A percentile compares a stretch with the other conserved stretches of the same genome.
Conservation (phyloP, 805 yeast genomes). For the Metschnikowia similis region DNA sequence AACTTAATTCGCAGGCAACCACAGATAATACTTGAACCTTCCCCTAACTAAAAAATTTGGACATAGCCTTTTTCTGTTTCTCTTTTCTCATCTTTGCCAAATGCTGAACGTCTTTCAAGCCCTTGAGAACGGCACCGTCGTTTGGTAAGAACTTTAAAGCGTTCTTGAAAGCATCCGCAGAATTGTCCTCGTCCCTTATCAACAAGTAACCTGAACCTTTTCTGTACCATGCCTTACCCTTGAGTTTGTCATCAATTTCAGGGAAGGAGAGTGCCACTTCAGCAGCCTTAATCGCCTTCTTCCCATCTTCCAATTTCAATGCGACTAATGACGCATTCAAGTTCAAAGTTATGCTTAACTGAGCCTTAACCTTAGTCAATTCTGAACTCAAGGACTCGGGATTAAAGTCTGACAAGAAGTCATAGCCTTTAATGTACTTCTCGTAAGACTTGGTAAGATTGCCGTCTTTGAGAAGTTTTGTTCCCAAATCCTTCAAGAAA, state of each 20-base stretch:
- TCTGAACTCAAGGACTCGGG: conserved; percentile 64
- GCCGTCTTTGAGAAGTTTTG: conserved; percentile 65
- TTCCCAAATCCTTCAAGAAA: conserved; percentile 71
- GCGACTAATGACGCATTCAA: conserved; percentile 75
- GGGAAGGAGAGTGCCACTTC: conserved; percentile 63
- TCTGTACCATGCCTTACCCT: conserved; percentile 83
- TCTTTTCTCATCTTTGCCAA: conserved; percentile 51
- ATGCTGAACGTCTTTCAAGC: conserved; percentile 55
- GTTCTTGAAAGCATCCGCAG: conserved; percentile 57
- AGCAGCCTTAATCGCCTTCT: conserved; percentile 55
- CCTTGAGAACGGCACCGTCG: conserved; percentile 68
- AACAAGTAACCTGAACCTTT: conserved; percentile 71
- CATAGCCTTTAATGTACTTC: conserved; percentile 71
- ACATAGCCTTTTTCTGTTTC: conserved; percentile 69
- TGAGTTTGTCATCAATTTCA: conserved; percentile 56
- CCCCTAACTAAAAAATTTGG: conserved; percentile 52
- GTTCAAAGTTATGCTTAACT: conserved; percentile 58
- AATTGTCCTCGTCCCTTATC: conserved; percentile 65
- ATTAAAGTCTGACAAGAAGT: conserved; percentile 65
- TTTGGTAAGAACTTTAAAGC: conserved; percentile 64
- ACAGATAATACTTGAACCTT: not conserved
- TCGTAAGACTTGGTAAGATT: conserved; percentile 51
- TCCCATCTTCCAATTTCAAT: conserved; percentile 55
- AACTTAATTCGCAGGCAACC: not conserved
- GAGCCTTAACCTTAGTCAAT: conserved; percentile 45